Conservation (phyloP, 345 rosid genomes). For the Linum tenue region DNA sequence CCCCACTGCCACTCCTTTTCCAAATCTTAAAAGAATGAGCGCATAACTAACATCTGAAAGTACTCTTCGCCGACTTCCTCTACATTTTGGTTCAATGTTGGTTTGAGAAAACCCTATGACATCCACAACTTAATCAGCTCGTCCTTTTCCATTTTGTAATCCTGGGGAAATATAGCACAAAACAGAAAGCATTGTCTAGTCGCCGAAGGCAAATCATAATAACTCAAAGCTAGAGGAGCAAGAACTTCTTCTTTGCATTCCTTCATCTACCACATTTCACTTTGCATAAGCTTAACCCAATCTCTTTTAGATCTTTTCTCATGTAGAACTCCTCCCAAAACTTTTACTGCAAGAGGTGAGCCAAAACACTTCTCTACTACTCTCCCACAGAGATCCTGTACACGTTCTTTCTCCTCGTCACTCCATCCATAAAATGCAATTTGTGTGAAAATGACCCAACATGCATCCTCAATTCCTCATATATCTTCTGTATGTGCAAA, state of each 20-base stretch:
- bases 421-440: no score
- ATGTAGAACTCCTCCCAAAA: not conserved
- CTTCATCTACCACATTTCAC: conserved; percentile 11
- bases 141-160: conserved; percentile 11
- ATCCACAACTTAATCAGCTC: conserved; percentile 5
- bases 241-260: not conserved
- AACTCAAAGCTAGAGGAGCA: no score
- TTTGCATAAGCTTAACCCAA: conserved; percentile 10
- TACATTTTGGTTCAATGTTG: no score
- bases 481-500: not conserved
- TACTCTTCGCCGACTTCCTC: no score
- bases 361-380: conserved; percentile 1
- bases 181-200: not conserved
- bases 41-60: no score
- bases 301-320: conserved; percentile 5
- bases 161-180: not conserved
- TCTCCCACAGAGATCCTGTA: not conserved
- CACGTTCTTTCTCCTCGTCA: not conserved
- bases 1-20: not conserved
- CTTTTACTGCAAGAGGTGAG: conserved; percentile 8
- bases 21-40: conserved; percentile 23
- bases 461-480: not conserved
- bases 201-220: not conserved
- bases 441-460: not conserved
- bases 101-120: no score